Base-by-base conservation (phyloP, 2,329 filamentous ascomycete species). In the Aplosporella prunicola region DNA sequence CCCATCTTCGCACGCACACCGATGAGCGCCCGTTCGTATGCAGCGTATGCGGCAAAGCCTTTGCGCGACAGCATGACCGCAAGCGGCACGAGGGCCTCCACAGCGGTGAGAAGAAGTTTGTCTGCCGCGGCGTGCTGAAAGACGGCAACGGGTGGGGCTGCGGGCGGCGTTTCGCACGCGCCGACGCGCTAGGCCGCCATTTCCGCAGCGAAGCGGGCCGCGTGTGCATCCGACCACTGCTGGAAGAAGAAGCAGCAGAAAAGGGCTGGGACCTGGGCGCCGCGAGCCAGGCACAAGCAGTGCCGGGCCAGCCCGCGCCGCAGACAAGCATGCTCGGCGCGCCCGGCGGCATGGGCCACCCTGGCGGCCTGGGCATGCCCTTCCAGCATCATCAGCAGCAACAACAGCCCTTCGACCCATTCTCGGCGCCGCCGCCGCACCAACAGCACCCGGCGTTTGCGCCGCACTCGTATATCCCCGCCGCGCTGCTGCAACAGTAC, bases 11-110 rank as follows among this genome's bases (percentile, higher is more conserved):
- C 31, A 98, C 91, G 0, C 91, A 98, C 56, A 98, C 91, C 0
- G 91, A 98, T 52, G 91, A 98, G 66, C 76, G 91, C 32, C 91
- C 91, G 0, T 98, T 96, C 53, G 89, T 96, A 3, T 98, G 91
- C 56, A 95, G 85, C 0, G 86, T 96, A 7, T 98, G 91, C 50
- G 85, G 86, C 35, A 98, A 98, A 61, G 91, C 91, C 0, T 98
- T 98, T 63, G 91, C 91, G 5, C 81, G 91, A 17, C 91, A 98
- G 56, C 91, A 98, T 56, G 91, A 98, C 57, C 81, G 91, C 30
- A 98, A 98, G 63, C 81, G 91, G 25, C 91, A 98, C 60, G 91
- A 98, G 63, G 88, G 89, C 25, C 67, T 98, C 27, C 91, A 98
- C 55, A 93, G 85, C 0, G 91, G 91, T 27, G 91, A 98, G 65